Evolutionary conservation across 805 yeast genomes (phyloP).

Genomic region (Zygotorulaspora florentina): DNA sequence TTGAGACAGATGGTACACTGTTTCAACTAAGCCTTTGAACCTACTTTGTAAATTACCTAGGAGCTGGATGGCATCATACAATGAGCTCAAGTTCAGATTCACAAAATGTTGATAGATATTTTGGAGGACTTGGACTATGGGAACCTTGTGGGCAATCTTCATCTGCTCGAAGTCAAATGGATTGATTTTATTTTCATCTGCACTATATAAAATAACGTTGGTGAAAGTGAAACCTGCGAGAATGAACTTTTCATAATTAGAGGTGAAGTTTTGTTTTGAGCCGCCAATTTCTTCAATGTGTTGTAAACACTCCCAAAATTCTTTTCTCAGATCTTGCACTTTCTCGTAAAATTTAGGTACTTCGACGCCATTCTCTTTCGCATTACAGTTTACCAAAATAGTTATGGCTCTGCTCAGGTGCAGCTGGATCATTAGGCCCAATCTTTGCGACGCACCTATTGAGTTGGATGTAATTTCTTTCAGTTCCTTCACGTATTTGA

Average conservation of each 20-base stretch:
- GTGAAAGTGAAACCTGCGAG: slow-evolving; percentile 25
- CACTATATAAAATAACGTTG: slow-evolving; percentile 18
- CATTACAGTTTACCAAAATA: slow-evolving; percentile 4
- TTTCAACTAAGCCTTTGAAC: slow-evolving; percentile 14
- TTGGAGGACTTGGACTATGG: slow-evolving; percentile 14
- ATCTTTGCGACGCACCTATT: slow-evolving; percentile 21
- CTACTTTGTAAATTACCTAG: slow-evolving; percentile 9
- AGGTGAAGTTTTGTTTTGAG: slow-evolving; percentile 6
- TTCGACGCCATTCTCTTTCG: slow-evolving; percentile 3
- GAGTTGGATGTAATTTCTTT: slow-evolving; percentile 12
- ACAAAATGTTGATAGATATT: slow-evolving; percentile 17
- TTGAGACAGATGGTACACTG: slow-evolving; percentile 17
- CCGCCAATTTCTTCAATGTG: slow-evolving; percentile 24
- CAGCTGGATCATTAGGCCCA: slow-evolving; percentile 23
- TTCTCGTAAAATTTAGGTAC: slow-evolving; percentile 10
- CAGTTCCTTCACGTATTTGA: slow-evolving; percentile 4
- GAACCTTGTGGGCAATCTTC: slow-evolving; percentile 16
- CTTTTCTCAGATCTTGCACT: slow-evolving; percentile 12
- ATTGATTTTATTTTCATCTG: slow-evolving; percentile 16
- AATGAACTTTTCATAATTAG: slow-evolving; percentile 21
- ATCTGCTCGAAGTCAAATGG: slow-evolving; percentile 34
- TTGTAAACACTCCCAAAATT: slow-evolving; percentile 19
- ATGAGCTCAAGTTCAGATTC: slow-evolving; percentile 10
- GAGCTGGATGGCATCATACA: slow-evolving; percentile 13
- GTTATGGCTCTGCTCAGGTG: slow-evolving; percentile 20